phyloP scores from a whole-genome alignment of 768 basidiomycete genomes.

The Trametes meyenii region DNA sequence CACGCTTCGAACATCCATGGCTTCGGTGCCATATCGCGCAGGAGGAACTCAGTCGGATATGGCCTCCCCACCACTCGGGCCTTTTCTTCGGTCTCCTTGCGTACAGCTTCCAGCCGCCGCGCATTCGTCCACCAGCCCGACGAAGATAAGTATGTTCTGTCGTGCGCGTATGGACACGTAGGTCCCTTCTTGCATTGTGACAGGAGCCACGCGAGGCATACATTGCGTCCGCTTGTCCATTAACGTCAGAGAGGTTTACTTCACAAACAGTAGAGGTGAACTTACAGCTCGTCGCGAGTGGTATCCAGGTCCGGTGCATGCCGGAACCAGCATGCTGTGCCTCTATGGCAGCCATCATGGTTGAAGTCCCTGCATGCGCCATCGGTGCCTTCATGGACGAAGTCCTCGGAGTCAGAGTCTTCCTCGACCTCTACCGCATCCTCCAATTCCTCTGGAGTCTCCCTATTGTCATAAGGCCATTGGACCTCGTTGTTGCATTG shows the following conservation, averaged over 20 bases:
- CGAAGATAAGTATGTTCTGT: constrained; percentile 44
- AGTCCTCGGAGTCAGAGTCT: constrained; percentile 57
- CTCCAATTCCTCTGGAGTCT: constrained; percentile 23
- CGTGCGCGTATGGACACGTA: constrained; percentile 53
- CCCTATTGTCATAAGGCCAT: background rate
- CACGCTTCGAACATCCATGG: background rate
- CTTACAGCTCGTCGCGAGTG: constrained; percentile 55
- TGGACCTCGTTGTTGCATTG: constrained; percentile 1
- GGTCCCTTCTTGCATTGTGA: constrained; percentile 42
- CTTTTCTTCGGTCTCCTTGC: background rate
- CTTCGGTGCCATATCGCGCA: background rate
- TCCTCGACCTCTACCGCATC: constrained; percentile 44
- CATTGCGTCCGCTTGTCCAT: constrained; percentile 54
- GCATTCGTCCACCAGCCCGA: constrained; percentile 49
- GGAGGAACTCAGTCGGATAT: background rate
- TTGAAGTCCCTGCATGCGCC: constrained; percentile 61
- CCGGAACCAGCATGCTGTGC: constrained; percentile 47
- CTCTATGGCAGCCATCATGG: constrained; percentile 51
- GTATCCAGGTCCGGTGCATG: constrained; percentile 60
- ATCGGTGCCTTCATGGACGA: constrained; percentile 51
- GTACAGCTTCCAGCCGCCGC: background rate
- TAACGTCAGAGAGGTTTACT: background rate
- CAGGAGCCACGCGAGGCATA: constrained; percentile 47
- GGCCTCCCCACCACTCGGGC: background rate
- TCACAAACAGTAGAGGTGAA: constrained; percentile 33